Conservation (phyloP, 2,329 filamentous ascomycete genomes). For the Cladophialophora carrionii region DNA sequence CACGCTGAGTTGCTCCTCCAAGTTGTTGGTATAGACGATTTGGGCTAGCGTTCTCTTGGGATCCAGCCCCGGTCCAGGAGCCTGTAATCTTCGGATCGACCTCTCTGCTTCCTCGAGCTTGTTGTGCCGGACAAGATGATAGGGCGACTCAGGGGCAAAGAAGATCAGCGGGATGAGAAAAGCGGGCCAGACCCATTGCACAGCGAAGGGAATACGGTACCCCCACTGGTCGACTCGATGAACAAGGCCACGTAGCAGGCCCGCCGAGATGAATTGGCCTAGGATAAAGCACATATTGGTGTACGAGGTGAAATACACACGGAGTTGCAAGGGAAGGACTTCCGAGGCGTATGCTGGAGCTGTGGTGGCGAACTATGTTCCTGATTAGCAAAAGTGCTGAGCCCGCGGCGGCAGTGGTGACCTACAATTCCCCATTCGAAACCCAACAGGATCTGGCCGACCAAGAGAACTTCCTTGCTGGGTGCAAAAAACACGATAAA, state of each 20-base stretch:
- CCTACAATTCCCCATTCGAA: conserved; percentile 40
- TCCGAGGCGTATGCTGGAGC: conserved; percentile 42
- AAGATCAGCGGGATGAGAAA: conserved; percentile 50
- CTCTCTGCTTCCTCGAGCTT: conserved; percentile 44
- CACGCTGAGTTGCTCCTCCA: conserved; percentile 38
- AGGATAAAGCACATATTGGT: conserved; percentile 50
- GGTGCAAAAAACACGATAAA: conserved; percentile 58
- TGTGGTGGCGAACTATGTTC: conserved; percentile 52
- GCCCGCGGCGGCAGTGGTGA: conserved; percentile 17
- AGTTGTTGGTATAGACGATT: conserved; percentile 47
- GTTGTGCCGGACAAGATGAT: conserved; percentile 47
- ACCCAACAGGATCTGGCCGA: conserved; percentile 55
- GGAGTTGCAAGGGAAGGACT: conserved; percentile 38
- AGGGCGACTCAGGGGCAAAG: conserved; percentile 47
- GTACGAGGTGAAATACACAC: conserved; percentile 43
- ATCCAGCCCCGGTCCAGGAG: conserved; percentile 35
- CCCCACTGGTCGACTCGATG: conserved; percentile 43
- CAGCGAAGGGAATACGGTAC: conserved; percentile 44
- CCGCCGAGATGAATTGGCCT: conserved; percentile 42
- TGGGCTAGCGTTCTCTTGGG: conserved; percentile 43
- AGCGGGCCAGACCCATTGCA: conserved; percentile 58
- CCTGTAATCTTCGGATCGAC: conserved; percentile 40
- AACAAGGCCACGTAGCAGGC: conserved; percentile 43
- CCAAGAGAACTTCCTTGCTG: conserved; percentile 51
- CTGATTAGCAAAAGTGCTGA: not conserved